Percentiles rank a stretch among this genome's conserved stretches.
These are phyloP conservation scores for Zangia roseola DNA, from an alignment of 768 basidiomycete species.

Conservation along the genomic window DNA sequence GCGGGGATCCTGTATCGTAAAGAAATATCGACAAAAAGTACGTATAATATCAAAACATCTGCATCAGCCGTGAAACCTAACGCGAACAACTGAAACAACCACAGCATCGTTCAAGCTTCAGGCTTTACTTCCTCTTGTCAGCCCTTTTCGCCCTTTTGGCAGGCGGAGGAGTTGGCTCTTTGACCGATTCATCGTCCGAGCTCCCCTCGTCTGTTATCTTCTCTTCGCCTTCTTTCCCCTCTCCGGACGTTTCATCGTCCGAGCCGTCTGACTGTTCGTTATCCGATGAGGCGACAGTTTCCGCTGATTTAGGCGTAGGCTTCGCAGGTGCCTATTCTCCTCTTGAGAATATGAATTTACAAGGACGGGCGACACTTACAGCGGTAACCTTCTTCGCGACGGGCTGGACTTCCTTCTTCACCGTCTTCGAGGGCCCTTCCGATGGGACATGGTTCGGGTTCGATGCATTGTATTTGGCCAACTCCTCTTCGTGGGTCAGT, in stretches of 20 bases:
- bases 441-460: constrained; percentile 49
- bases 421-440: constrained; percentile 39
- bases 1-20: constrained; percentile 19
- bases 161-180: constrained; percentile 28
- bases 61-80: background rate
- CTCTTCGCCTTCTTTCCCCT: constrained; percentile 21
- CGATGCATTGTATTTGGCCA: constrained; percentile 62
- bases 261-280: constrained; percentile 34
- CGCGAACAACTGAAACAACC: constrained; percentile 8
- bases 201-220: constrained; percentile 23
- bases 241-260: constrained; percentile 22
- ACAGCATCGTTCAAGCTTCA: constrained; percentile 5
- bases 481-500: constrained; percentile 58
- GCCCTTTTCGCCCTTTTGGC: constrained; percentile 31
- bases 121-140: constrained; percentile 25
- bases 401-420: constrained; percentile 26
- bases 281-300: constrained; percentile 26
- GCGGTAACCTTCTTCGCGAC: constrained; percentile 25
- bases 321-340: constrained; percentile 25
- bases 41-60: constrained; percentile 24
- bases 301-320: constrained; percentile 23
- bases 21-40: constrained; percentile 27
- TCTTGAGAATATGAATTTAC: constrained; percentile 15
- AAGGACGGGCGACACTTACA: constrained; percentile 18
- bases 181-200: constrained; percentile 28